Base-by-base conservation (phyloP, 1,284 basidiomycete genomes). In the Puccinia coronata region DNA sequence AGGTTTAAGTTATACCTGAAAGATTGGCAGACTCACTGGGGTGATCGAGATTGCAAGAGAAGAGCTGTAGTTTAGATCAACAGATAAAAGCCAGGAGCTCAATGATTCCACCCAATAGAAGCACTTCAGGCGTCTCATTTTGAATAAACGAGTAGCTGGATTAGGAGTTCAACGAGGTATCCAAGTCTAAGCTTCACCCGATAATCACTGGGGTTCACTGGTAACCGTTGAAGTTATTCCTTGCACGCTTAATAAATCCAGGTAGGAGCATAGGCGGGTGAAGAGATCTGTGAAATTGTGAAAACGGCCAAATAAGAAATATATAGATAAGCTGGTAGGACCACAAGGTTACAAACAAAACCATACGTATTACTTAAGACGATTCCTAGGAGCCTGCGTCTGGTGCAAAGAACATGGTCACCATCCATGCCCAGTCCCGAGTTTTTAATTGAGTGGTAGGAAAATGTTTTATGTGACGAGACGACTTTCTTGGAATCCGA, bases 31-130 rank as follows among this genome's bases (percentile, higher is more conserved):
- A 63, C 59, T 63, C 34, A 39, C 47, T 49, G 67, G 47, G 67
- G 47, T 69, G 67, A 69, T 69, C 67, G 67, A 69, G 67, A 69
- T 69, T 69, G 18, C 28, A 49, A 69, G 41, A 11, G 67, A 47
- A 69, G 67, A 69, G 25, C 47, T 25, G 67, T 69, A 43, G 67
- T 34, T 31, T 2, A 28, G 31, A 43, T 41, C n/a, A 67, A 34
- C 20, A n/a, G 31, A 67, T 41, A 69, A n/a, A 39, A 49, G 28
- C 67, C 67, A 69, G 67, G 67, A 69, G 67, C 41, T 69, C 2
- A 28, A 69, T 49, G 16, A 69, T 47, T 69, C n/a, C 47, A 69
- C 28, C 67, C 36, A 43, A 1, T 61, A 18, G 31, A 51, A 20
- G 23, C 49, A 51, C 49, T 20, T 51, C 31, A 36, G 18, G 34